Evolutionary conservation across 768 basidiomycete genomes (phyloP), one percentile per base, ranked within the genome.

Genomic region (Dentipellis fragilis): DNA sequence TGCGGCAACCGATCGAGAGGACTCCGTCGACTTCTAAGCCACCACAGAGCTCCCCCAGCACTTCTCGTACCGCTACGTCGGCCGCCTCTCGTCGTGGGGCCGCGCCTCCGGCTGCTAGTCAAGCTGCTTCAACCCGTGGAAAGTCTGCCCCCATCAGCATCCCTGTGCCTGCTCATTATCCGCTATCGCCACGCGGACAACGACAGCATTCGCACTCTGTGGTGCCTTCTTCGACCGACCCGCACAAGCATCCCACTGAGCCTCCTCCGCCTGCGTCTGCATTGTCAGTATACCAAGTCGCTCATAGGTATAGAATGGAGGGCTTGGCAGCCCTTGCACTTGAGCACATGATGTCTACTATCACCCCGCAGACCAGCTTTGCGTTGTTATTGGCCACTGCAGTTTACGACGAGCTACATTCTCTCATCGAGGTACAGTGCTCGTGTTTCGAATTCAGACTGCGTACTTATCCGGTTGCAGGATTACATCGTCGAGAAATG

Each of bases 401-500:
- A 19, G 68, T 78, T 10, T 87, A 83, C 83, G 82, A 85, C 40
- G 84, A 84, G 39, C 64, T 86, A 45, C 80, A 78, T 61, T 63
- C 69, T 10, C 67, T 86, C 37, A 75, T 86, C 7, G 81, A 87
- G 73, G 83, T 83, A 57, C 16, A 72, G 64, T 9, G 19, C 52
- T 47, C 61, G 19, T 53, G 56, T 54, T 57, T 39, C 35, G 40
- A 34, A 57, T 37, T 53, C 49, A 40, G 14, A 52, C 62, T 16
- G 21, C 4, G 14, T 62, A 57, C 54, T 50, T 50, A 55, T 16
- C 29, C 61, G 37, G 45, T 50, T 58, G 1, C 59, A 85, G 79
- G 85, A 89, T 64, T 89, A 82, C 57, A 81, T 89, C 21, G 83
- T 89, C 1, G 80, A 84, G n/a, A 79, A 80, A 61, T 89, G 86